A percentile compares a stretch with the other conserved stretches of the same genome.
Evolutionary conservation across 805 yeast species (phyloP).

Genomic region (Hanseniaspora mollemarum): DNA sequence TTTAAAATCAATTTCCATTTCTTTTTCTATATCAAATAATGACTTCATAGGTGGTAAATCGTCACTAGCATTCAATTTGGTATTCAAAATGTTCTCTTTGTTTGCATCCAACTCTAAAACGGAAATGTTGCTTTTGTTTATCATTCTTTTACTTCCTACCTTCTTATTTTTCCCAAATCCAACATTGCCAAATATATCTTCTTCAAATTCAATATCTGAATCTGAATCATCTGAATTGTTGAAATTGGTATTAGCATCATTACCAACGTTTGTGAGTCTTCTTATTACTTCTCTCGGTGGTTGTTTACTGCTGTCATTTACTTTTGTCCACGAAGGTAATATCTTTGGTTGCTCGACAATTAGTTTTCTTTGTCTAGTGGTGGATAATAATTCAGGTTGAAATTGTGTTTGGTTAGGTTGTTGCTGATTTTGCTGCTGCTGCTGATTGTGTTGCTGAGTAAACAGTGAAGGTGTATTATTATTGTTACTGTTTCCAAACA

Average conservation of each 20-base stretch:
- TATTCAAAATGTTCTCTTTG: conserved; percentile 15
- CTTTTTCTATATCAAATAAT: conserved; percentile 33
- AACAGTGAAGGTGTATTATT: conserved; percentile 20
- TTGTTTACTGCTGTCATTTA: conserved; percentile 5
- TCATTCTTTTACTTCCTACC: conserved; percentile 8
- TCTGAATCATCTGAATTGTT: conserved; percentile 2
- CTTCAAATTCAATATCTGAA: conserved; percentile 15
- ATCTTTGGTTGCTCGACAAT: conserved; percentile 11
- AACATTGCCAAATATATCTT: conserved; percentile 15
- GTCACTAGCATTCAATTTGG: conserved; percentile 27
- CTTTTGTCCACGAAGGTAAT: conserved; percentile 13
- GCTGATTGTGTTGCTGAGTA: conserved; percentile 4
- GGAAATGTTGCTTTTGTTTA: conserved; percentile 6
- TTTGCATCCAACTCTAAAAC: background rate
- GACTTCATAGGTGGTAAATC: conserved; percentile 36
- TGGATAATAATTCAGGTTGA: conserved; percentile 2
- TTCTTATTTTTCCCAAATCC: conserved; percentile 14
- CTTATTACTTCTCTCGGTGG: conserved; percentile 11
- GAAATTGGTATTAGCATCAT: background rate
- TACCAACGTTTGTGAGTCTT: conserved; percentile 9
- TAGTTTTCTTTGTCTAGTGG: conserved; percentile 6
- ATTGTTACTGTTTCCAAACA: background rate
- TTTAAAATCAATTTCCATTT: conserved; percentile 27
- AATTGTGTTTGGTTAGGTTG: background rate
- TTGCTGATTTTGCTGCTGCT: background rate